These are phyloP conservation scores for Tulasnella calospora DNA, from an alignment of 768 basidiomycete genomes.

Conservation along the genomic window DNA sequence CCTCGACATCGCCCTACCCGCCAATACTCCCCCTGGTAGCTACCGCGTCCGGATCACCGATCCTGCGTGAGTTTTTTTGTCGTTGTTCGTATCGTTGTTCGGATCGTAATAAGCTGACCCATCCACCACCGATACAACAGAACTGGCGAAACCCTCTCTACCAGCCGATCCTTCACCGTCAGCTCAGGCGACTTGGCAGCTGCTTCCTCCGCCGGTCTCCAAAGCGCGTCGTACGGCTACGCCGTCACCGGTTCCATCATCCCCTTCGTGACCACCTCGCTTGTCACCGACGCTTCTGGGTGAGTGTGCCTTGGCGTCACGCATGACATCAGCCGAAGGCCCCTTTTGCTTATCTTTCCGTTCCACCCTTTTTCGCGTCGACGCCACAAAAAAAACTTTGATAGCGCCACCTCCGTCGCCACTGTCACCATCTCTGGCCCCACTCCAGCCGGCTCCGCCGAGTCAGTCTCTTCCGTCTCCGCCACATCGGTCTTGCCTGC, in stretches of 20 bases:
- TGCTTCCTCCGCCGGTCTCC: not conserved
- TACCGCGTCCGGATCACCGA: not conserved
- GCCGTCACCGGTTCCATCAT: not conserved
- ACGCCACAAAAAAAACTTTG: not conserved
- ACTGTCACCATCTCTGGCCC: not conserved
- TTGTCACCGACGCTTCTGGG: not conserved
- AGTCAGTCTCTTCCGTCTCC: not conserved
- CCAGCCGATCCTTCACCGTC: slow-evolving; percentile 13
- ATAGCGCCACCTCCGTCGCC: not conserved
- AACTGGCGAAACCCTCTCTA: not conserved
- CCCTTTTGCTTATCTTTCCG: not conserved
- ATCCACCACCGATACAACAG: not conserved
- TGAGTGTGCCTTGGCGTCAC: not conserved
- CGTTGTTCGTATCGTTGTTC: too few relatives aligned
- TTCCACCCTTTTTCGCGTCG: not conserved
- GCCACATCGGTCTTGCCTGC: not conserved
- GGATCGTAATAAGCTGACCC: too few relatives aligned
- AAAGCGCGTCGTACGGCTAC: not conserved
- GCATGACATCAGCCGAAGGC: not conserved
- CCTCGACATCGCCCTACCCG: not conserved
- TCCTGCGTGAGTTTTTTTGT: not conserved
- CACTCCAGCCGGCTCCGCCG: not conserved
- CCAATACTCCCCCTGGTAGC: not conserved
- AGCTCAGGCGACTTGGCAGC: not conserved
- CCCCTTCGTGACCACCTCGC: not conserved